Conservation (phyloP, 2,329 filamentous ascomycete species). For the Stemphylium lycopersici region DNA sequence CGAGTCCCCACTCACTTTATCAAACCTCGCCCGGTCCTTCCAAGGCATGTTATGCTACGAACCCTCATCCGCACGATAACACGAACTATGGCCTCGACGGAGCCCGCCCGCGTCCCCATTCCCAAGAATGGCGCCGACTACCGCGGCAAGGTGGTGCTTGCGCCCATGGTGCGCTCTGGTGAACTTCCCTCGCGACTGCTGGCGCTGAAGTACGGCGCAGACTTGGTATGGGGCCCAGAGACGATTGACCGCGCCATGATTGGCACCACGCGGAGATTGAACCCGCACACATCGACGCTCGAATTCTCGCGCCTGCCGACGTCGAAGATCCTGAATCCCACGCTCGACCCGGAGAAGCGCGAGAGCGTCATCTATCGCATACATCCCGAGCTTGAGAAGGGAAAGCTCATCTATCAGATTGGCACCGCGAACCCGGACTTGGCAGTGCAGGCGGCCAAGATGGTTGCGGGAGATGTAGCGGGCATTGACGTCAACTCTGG, state of each 20-base stretch:
- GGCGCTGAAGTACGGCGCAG: constrained; percentile 92
- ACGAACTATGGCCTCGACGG: constrained; percentile 39
- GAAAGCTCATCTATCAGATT: constrained; percentile 85
- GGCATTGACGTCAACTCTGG: constrained; percentile 98
- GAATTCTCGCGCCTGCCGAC: constrained; percentile 83
- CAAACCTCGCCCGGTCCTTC: background rate
- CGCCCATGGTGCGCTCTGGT: constrained; percentile 97
- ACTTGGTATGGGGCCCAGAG: constrained; percentile 97
- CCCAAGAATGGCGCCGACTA: constrained; percentile 91
- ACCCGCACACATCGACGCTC: constrained; percentile 76
- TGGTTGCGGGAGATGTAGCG: constrained; percentile 85
- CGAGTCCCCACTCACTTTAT: constrained; percentile 5
- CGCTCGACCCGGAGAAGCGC: constrained; percentile 58
- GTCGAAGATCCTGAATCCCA: constrained; percentile 68
- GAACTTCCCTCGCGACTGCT: constrained; percentile 89
- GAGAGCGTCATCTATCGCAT: constrained; percentile 81
- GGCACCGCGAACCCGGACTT: constrained; percentile 83
- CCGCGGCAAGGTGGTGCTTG: constrained; percentile 89
- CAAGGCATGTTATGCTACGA: constrained; percentile 50
- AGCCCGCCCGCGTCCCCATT: constrained; percentile 73
- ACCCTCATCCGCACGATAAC: constrained; percentile 34
- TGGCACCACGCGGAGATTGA: constrained; percentile 78
- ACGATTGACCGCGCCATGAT: constrained; percentile 93
- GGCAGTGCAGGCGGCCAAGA: constrained; percentile 81
- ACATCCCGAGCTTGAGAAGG: constrained; percentile 76